Conservation (phyloP, 352 stramenopile genomes). For the Globisporangium irregulare region DNA sequence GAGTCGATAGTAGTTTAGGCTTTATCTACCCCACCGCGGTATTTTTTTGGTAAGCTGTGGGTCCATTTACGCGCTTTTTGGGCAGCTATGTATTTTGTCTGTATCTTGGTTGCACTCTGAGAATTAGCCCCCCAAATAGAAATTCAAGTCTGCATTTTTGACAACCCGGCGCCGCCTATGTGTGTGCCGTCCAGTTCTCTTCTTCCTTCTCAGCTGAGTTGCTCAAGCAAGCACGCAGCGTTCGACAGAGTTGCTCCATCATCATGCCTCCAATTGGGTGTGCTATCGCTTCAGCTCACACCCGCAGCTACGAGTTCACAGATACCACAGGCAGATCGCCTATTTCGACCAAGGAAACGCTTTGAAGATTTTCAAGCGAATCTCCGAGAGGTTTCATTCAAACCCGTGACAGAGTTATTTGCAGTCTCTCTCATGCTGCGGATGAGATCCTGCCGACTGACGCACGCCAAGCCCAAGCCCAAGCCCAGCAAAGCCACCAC, state of each 20-base stretch:
- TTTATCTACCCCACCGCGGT: neutral
- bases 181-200: neutral
- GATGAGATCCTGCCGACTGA: neutral
- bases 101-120: conserved; percentile 7
- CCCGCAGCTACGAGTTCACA: neutral
- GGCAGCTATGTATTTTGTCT: conserved; percentile 9
- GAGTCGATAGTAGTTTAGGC: neutral
- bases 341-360: conserved; percentile 4
- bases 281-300: neutral
- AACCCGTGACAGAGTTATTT: neutral
- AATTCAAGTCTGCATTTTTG: conserved; percentile 8
- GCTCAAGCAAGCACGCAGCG: neutral
- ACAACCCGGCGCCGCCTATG: neutral
- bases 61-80: conserved; percentile 8
- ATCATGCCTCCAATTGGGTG: neutral
- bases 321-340: neutral
- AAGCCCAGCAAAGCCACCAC: neutral
- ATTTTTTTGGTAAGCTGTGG: conserved; percentile 8
- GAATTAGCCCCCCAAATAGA: conserved; percentile 8
- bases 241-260: neutral
- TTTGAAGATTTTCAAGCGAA: conserved; percentile 5
- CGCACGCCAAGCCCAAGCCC: neutral
- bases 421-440: neutral
- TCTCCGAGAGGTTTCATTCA: conserved; percentile 2
- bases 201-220: neutral